These are phyloP conservation scores for Trichothecium roseum DNA, from an alignment of 2,329 filamentous ascomycete species.

Conservation along the genomic window DNA sequence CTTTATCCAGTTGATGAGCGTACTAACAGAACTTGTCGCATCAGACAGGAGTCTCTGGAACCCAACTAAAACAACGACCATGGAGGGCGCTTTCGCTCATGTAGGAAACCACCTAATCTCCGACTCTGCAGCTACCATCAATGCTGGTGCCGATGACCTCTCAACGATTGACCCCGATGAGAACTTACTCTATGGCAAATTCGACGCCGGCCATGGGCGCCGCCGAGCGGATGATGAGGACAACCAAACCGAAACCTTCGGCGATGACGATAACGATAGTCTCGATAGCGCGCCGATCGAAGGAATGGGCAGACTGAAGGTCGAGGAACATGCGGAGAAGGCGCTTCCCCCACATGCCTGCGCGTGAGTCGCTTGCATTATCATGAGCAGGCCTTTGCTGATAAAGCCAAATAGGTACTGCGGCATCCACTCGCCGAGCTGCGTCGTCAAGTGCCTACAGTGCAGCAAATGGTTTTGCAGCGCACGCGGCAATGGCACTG, in stretches of 20 bases:
- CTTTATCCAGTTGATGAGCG: too few relatives aligned
- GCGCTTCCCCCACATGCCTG: constrained; percentile 91
- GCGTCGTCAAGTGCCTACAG: constrained; percentile 89
- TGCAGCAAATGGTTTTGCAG: constrained; percentile 99
- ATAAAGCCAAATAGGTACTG: constrained; percentile 58
- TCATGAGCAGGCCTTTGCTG: constrained; percentile 9
- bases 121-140: constrained; percentile 77
- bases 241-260: constrained; percentile 72
- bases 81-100: constrained; percentile 85
- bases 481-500: constrained; percentile 89
- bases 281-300: constrained; percentile 74
- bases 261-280: constrained; percentile 70
- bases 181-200: constrained; percentile 64
- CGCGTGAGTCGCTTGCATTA: constrained; percentile 54
- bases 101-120: constrained; percentile 79
- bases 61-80: constrained; percentile 26
- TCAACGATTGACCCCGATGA: constrained; percentile 68
- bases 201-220: constrained; percentile 48
- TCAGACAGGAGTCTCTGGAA: too few relatives aligned
- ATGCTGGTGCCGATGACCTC: constrained; percentile 68
- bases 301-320: constrained; percentile 54
- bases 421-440: constrained; percentile 90
- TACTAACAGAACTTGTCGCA: too few relatives aligned
- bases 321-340: constrained; percentile 59
- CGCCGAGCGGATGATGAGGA: constrained; percentile 80